Percentiles rank a stretch among this genome's conserved stretches.
Evolutionary conservation across 352 stramenopile species (phyloP).

Genomic region (Phytophthora pisi): DNA sequence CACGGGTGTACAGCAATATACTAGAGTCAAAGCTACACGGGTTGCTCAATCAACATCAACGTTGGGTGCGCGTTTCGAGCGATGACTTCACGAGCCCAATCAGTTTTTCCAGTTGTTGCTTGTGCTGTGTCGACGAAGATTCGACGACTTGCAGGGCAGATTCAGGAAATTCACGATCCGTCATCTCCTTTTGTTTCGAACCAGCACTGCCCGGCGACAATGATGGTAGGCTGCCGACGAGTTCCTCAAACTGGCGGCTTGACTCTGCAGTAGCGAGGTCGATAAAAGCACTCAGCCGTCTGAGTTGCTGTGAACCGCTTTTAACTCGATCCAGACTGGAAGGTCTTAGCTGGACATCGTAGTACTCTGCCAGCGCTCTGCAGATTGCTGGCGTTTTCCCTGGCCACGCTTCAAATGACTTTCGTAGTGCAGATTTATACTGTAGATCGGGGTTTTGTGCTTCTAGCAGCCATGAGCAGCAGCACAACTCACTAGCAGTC

Average conservation of each 20-base stretch:
- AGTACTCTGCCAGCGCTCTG: slow-evolving; percentile 23
- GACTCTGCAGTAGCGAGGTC: slow-evolving; percentile 12
- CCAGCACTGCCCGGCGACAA: background rate
- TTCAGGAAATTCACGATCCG: background rate
- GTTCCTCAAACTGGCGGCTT: slow-evolving; percentile 7
- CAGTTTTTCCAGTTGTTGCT: slow-evolving; percentile 57
- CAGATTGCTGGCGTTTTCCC: slow-evolving; percentile 9
- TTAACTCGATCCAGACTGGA: background rate
- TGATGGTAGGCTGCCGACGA: background rate
- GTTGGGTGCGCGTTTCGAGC: slow-evolving; percentile 1
- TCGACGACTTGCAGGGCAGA: background rate
- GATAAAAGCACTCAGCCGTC: slow-evolving; percentile 24
- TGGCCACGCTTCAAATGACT: slow-evolving; percentile 22
- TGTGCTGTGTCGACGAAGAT: slow-evolving; percentile 31
- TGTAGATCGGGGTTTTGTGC: background rate
- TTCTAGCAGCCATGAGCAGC: slow-evolving; percentile 45
- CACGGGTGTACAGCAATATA: too few relatives aligned
- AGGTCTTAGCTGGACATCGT: slow-evolving; percentile 13
- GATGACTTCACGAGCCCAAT: slow-evolving; percentile 59
- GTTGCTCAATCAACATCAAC: too few relatives aligned
- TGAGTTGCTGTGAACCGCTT: background rate
- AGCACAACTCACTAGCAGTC: slow-evolving; percentile 36
- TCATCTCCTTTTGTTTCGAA: background rate
- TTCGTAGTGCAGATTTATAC: background rate
- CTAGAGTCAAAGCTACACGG: too few relatives aligned